These are phyloP conservation scores for Penicillium sp. DNA, from an alignment of 2,329 filamentous ascomycete species.

Conservation along the genomic window DNA sequence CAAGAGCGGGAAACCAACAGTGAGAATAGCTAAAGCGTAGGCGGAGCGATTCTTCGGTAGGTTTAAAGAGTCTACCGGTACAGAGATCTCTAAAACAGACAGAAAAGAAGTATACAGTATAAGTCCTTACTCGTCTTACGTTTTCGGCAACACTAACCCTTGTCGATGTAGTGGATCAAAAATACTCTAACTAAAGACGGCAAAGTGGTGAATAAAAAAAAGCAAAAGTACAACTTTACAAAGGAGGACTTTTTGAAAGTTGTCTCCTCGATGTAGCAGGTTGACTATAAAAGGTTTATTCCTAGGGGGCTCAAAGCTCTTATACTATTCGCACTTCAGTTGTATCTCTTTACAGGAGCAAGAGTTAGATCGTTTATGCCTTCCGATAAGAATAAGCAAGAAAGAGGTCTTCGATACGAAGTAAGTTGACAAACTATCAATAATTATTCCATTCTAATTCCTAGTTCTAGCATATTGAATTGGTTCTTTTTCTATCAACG, in stretches of 20 bases:
- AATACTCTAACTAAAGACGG: too few relatives aligned
- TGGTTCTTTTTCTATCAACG: too few relatives aligned
- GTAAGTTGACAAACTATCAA: background rate
- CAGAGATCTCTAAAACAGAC: too few relatives aligned
- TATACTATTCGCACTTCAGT: too few relatives aligned
- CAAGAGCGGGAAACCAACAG: background rate
- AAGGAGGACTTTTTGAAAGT: background rate
- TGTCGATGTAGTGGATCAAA: too few relatives aligned
- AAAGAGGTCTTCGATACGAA: background rate
- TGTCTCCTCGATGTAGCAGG: background rate
- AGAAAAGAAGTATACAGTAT: too few relatives aligned
- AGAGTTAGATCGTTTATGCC: background rate
- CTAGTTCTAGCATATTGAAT: background rate
- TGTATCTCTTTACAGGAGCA: background rate
- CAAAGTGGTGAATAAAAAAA: too few relatives aligned
- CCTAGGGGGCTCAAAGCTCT: too few relatives aligned
- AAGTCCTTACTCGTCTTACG: too few relatives aligned
- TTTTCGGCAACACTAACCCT: too few relatives aligned
- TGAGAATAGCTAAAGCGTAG: background rate
- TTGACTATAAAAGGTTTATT: too few relatives aligned
- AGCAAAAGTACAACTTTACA: background rate
- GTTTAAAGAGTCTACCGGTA: background rate
- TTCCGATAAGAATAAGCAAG: background rate
- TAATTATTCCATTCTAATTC: background rate
- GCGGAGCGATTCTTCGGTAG: background rate